phyloP scores from a whole-genome alignment of 1,139 yeast species.

The Chernovozyma sophiae-reginae region DNA sequence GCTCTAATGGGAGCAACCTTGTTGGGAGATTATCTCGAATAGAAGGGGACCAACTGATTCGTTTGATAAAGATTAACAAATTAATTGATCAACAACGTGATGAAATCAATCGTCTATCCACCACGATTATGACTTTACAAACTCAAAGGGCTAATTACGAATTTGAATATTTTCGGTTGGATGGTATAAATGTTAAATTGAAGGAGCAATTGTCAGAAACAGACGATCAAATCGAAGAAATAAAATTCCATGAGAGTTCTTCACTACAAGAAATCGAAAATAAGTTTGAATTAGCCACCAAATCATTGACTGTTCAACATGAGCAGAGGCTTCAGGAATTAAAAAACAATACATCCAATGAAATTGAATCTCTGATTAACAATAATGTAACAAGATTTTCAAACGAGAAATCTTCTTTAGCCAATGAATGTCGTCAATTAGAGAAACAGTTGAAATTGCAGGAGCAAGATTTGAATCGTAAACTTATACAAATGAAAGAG shows the following conservation, averaged over 20 bases:
- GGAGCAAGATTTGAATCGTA: slow-evolving; percentile 19
- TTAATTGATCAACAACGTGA: slow-evolving; percentile 13
- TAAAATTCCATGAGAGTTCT: slow-evolving; percentile 22
- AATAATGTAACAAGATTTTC: slow-evolving; percentile 24
- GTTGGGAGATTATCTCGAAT: slow-evolving; percentile 8
- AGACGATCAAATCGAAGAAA: slow-evolving; percentile 28
- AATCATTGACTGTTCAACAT: slow-evolving; percentile 31
- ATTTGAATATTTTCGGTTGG: slow-evolving; percentile 36
- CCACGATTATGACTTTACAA: slow-evolving; percentile 26
- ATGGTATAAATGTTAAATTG: slow-evolving; percentile 25
- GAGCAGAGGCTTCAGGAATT: slow-evolving; percentile 31
- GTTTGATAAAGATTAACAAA: slow-evolving; percentile 12
- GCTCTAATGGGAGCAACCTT: not conserved
- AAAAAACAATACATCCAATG: slow-evolving; percentile 29
- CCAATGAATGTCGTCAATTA: slow-evolving; percentile 13
- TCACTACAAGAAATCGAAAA: slow-evolving; percentile 27
- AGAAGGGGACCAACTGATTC: slow-evolving; percentile 10
- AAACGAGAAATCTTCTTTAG: slow-evolving; percentile 18
- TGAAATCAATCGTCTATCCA: slow-evolving; percentile 18
- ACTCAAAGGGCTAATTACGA: slow-evolving; percentile 36
- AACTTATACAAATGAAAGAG: slow-evolving; percentile 25
- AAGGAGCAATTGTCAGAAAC: slow-evolving; percentile 16
- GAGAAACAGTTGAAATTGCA: slow-evolving; percentile 14
- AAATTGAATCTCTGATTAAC: slow-evolving; percentile 33
- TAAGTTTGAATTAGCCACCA: slow-evolving; percentile 30